Conservation (phyloP, 2,329 filamentous ascomycete genomes). For the Calcarisporium arbuscula region DNA sequence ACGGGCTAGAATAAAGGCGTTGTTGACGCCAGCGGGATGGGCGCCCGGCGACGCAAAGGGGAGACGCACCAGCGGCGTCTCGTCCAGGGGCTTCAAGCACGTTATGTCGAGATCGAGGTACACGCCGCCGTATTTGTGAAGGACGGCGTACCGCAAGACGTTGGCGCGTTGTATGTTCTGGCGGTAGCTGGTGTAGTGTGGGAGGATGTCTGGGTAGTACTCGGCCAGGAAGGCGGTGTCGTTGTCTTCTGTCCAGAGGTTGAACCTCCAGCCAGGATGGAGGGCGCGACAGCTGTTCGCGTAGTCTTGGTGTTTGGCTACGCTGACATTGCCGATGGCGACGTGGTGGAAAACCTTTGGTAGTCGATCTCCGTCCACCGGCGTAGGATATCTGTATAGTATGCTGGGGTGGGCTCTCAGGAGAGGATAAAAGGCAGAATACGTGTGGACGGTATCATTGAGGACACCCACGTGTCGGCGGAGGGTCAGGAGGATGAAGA, state of each 20-base stretch:
- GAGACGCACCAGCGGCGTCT: constrained; percentile 13
- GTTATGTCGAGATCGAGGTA: constrained; percentile 19
- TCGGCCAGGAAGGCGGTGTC: constrained; percentile 15
- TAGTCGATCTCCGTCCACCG: constrained; percentile 3
- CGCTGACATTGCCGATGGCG: constrained; percentile 33
- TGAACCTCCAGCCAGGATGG: constrained; percentile 15
- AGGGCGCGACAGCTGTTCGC: constrained; percentile 13
- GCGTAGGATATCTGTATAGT: constrained; percentile 7
- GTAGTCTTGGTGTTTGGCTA: constrained; percentile 22
- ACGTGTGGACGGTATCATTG: constrained; percentile 8
- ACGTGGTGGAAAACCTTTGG: constrained; percentile 23
- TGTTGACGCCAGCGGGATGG: constrained; percentile 17
- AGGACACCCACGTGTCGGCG: constrained; percentile 8
- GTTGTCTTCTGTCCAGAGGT: constrained; percentile 17
- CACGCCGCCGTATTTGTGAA: constrained; percentile 17
- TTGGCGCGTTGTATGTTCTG: constrained; percentile 18
- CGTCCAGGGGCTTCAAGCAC: constrained; percentile 13
- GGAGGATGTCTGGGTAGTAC: constrained; percentile 15
- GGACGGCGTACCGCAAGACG: constrained; percentile 15
- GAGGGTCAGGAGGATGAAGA: constrained; percentile 7
- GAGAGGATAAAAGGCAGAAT: constrained; percentile 10
- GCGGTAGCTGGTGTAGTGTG: constrained; percentile 14
- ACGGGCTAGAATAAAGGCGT: constrained; percentile 15
- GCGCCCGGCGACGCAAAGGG: constrained; percentile 15
- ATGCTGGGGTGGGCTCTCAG: constrained; percentile 6